Evolutionary conservation across 306 rosid genomes (phyloP), one percentile per base, ranked within the genome.

Genomic region (Quercus parvula): DNA sequence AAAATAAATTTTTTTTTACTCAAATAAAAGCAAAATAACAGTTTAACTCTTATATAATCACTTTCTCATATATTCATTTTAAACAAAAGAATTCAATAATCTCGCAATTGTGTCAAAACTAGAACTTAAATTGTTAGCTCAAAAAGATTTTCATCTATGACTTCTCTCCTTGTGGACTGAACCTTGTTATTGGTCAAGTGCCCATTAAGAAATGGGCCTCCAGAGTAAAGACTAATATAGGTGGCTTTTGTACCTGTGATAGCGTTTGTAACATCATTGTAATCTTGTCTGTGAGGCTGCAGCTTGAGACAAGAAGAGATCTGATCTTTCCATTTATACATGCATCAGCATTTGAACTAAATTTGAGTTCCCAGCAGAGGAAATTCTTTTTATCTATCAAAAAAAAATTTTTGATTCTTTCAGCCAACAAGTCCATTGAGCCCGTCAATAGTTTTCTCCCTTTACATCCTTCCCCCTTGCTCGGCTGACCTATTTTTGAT

Each of bases 1-100:
- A 33, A 0, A 1, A 38, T 2, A 7, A 38, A n/a, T 0, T 1
- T 0, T 38, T 8, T 41, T 41, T 41, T 41, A 41, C 46, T 41
- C 46, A 20, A 58, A 25, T 58, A 58, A 25, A 22, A 58, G 64
- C 30, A 58, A n/a, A 20, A 58, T 0, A 0, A 6, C 13, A n/a
- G 64, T 58, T 58, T 11, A 58, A 41, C 11, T 7, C 46, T 41
- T 41, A 41, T 41, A 41, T 8, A 41, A 41, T 41, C 10, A 2
- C 27, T 14, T n/a, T 57, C 8, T 57, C 20, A 57, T 57, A 20
- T 6, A 57, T 57, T 57, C 46, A 41, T 41, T 41, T 41, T 41
- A 41, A 24, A 19, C 0, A 4, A 57, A 57, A 14, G 6, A 20
- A 20, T 2, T 7, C 4, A 20, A 57, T 8, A 57, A n/a, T 57